phyloP scores from a whole-genome alignment of 768 basidiomycete species.

The Naganishia onofrii region DNA sequence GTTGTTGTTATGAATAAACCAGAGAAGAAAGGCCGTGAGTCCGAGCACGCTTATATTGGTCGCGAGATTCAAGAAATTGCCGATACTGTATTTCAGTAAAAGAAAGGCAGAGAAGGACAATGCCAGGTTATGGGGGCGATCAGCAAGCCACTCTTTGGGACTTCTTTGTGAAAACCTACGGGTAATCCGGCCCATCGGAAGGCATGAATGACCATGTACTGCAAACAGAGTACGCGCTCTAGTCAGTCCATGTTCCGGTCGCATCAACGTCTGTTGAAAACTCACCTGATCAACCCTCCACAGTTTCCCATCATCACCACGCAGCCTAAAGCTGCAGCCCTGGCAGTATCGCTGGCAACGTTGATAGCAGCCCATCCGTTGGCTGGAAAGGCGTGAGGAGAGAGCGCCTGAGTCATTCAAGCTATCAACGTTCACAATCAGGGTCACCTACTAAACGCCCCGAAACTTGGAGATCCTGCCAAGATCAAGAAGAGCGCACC shows the following conservation, averaged over 20 bases:
- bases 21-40: not conserved
- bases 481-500: conserved; percentile 2
- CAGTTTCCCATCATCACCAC: conserved; percentile 36
- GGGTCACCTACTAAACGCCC: conserved; percentile 4
- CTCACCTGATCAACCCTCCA: not conserved
- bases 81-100: not conserved
- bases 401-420: no score
- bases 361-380: conserved; percentile 15
- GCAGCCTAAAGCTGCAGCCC: conserved; percentile 33
- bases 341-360: conserved; percentile 30
- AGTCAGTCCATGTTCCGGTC: no score
- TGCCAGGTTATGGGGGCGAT: not conserved
- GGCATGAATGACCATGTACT: conserved; percentile 1
- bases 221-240: not conserved
- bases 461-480: not conserved
- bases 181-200: not conserved
- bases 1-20: conserved; percentile 25
- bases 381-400: not conserved
- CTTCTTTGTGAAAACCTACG: not conserved
- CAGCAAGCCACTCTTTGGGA: not conserved
- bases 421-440: not conserved
- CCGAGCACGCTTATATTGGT: not conserved
- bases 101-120: not conserved
- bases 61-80: conserved; percentile 27
- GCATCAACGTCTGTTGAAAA: not conserved